A percentile compares a stretch with the other conserved stretches of the same genome.
These are phyloP conservation scores for Paramyrothecium roridum DNA, from an alignment of 2,329 filamentous ascomycete species.

Conservation along the genomic window DNA sequence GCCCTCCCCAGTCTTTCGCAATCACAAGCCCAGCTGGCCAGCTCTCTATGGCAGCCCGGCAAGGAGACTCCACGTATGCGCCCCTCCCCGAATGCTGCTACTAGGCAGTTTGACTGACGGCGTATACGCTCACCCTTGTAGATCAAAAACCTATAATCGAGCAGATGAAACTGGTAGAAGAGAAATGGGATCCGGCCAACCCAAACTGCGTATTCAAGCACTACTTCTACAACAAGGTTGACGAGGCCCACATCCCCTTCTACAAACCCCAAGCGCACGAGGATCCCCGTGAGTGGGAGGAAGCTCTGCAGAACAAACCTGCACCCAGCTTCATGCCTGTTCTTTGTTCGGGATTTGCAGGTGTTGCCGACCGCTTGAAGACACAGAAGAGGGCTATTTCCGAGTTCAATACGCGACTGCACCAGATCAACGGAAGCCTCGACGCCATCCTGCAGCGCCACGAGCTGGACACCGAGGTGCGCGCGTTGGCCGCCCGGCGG, in stretches of 20 bases:
- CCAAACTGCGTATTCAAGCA: constrained; percentile 73
- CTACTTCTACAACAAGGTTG: constrained; percentile 86
- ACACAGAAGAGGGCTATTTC: constrained; percentile 68
- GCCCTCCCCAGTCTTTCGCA: constrained; percentile 39
- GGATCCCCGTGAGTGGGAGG: constrained; percentile 78
- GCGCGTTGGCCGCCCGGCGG: constrained; percentile 68
- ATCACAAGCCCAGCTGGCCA: constrained; percentile 44
- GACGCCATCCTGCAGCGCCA: constrained; percentile 71
- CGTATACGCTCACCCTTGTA: constrained; percentile 12
- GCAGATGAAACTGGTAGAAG: constrained; percentile 66
- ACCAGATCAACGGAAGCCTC: constrained; percentile 75
- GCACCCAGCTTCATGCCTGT: constrained; percentile 74
- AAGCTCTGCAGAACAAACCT: constrained; percentile 77
- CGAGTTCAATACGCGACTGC: constrained; percentile 68
- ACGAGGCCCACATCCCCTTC: constrained; percentile 70
- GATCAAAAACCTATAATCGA: constrained; percentile 70
- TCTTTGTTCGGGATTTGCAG: constrained; percentile 69
- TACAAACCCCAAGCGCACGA: constrained; percentile 69
- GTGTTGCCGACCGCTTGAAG: constrained; percentile 68
- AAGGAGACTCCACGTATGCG: constrained; percentile 46
- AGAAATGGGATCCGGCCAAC: constrained; percentile 71
- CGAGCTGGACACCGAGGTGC: constrained; percentile 72
- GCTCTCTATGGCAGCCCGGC: constrained; percentile 51
- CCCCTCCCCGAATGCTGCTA: not conserved
- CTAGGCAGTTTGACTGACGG: not conserved